Base-by-base conservation (phyloP, 306 rosid species). In the Cicer yamashitae region DNA sequence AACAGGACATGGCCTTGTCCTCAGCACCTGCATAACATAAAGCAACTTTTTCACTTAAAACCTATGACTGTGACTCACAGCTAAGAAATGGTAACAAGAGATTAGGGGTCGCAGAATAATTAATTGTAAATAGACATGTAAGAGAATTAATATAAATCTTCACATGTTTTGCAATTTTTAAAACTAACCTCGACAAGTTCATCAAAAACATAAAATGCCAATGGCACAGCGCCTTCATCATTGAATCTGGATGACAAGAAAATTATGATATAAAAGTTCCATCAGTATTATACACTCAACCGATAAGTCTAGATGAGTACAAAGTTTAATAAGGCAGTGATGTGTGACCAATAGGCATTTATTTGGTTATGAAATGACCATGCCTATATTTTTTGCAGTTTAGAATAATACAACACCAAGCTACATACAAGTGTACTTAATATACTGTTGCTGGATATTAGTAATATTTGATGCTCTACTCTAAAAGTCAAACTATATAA, bases 181-280 rank as follows among this genome's bases (percentile, higher is more conserved):
- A 77, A 69, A 79, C 93, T 81, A 48, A 92, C 99, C 99, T 92
- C 86, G 46, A 87, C 84, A 82, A 94, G 97, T 87, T 90, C 99
- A 77, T 90, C 87, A 69, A 92, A 88, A 81, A 92, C 88, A 70
- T 76, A 83, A 83, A 85, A 82, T 51, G 99, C 97, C 71, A 92
- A 80, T 15, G 96, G 84, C 86, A 86, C 71, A 38, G 93, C 87
- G 56, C 82, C 89, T 67, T 94, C 97, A 37, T 92, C 89, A 56
- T 84, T 85, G 56, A 90, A 94, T 83, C 99, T 94, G 92, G 85
- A 85, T 30, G 71, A 74, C 14, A 71, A 56, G 57, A 76, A 76
- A 71, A 64, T 37, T 40, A 40, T n/a, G 60, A 63, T 43, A 54
- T 68, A 51, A 20, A 79, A 67, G 25, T n/a, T 53, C 39, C 52